Conservation (phyloP, 441 rosid species). For the Macaranga tanarius region DNA sequence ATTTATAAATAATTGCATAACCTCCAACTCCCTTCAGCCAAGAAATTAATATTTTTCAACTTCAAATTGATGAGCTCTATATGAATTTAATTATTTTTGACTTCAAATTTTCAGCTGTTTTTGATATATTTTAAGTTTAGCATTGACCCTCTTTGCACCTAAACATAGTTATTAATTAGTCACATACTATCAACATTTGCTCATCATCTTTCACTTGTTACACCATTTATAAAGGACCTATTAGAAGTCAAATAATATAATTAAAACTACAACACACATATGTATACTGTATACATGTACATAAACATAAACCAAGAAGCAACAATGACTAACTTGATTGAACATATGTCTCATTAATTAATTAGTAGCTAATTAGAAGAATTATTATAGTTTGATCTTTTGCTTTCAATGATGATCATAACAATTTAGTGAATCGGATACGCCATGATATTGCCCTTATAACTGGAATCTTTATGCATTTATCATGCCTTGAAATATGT, state of each 20-base stretch:
- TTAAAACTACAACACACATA: background rate
- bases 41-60: background rate
- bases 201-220: background rate
- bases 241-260: too few species aligned
- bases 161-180: conserved; percentile 9
- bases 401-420: conserved; percentile 26
- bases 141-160: background rate
- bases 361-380: conserved; percentile 13
- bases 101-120: conserved; percentile 3
- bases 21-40: background rate
- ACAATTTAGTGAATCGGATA: conserved; percentile 19
- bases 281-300: too few species aligned
- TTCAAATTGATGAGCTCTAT: background rate
- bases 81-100: background rate
- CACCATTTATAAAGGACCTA: background rate
- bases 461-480: conserved; percentile 29
- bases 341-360: conserved; percentile 23
- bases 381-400: conserved; percentile 16
- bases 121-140: background rate
- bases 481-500: conserved; percentile 24
- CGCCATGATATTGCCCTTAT: conserved; percentile 25
- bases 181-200: background rate
- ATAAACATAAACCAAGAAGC: background rate
- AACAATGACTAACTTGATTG: conserved; percentile 24
- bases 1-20: background rate